Evolutionary conservation across 805 yeast genomes (phyloP), one percentile per base, ranked within the genome.

Genomic region (Alloascoidea hylecoeti): DNA sequence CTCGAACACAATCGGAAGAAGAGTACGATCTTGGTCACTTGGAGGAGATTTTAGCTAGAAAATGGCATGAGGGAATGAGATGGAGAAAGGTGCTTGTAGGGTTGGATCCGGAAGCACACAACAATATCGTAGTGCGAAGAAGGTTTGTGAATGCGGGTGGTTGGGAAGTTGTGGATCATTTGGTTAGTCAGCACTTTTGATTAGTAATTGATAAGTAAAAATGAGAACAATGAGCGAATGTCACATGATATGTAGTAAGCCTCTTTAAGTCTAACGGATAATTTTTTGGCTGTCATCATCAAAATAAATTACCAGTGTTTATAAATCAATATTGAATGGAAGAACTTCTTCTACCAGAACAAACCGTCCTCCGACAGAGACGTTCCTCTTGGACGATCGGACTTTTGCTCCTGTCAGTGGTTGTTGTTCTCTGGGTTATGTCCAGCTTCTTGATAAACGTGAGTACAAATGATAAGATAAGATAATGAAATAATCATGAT

Each of bases 51-150:
- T 79, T 92, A 38, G 98, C 98, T 0, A 61, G 95, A 33, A 73
- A 76, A 35, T 92, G 95, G 79, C 97, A 88, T 51, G 66, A 71
- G 41, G 75, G 71, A 6, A 71, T 84, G 78, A 56, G 72, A 13
- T 89, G 98, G 98, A 63, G 96, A 34, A 89, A 89, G 56, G 95
- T 89, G 2, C 58, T 92, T 17, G 95, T 88, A 1, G 75, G 75
- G 34, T 59, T 92, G 44, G 72, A 75, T 45, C 95, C 96, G 0
- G 98, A 89, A 55, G 95, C 98, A 0, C 98, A 89, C 52, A 89
- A 89, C 50, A 89, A 86, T 50, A 86, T 92, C 18, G 66, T 84
- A 17, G 97, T 89, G 1, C 64, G 98, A 44, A 66, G 98, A 46
- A 61, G 82, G 43, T 89, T 83, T 62, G 78, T 94, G 3, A 89